Evolutionary conservation across 148 eudicot species (phyloP), one percentile per base, ranked within the genome.

Genomic region (Suaeda aralocaspica): DNA sequence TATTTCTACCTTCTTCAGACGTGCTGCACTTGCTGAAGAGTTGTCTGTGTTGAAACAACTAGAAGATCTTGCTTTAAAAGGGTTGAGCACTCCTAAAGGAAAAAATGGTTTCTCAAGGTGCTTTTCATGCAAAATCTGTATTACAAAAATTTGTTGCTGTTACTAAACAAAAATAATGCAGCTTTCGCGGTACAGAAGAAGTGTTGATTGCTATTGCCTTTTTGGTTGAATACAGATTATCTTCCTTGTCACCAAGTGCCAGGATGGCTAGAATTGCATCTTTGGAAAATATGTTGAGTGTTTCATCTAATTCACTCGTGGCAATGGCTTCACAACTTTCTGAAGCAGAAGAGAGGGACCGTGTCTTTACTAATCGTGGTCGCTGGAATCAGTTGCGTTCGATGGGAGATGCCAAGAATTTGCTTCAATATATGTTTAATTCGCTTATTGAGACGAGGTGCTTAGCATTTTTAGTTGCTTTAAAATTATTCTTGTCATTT

Each of bases 251-350:
- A 51, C 96, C 96, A 50, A 86, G 77, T 81, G 90, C 98, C 42
- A 87, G 96, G 87, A 91, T 84, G 92, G 84, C 98, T 1, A 85
- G 98, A 86, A 91, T 91, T 81, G 81, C 96, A 68, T 94, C 98
- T 68, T 84, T 94, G 62, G 97, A 94, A 80, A 91, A 77, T 79
- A 94, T 94, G 98, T 80, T 94, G 55, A 81, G 92, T 72, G 86
- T 94, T 68, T 84, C 98, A 69, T 94, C 98, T 61, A 89, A 94
- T 81, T 94, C 98, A 63, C 89, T 94, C 28, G 98, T 94, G 46
- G 80, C 95, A 52, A 94, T 94, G 98, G 98, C 98, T 65, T 94
- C 98, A 77, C 98, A 94, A 76, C 98, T 94, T 71, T 94, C 98
- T 51, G 98, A 94, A 80, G 98, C 98, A 36, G 98, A 94, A 82